Evolutionary conservation across 441 rosid genomes (phyloP).

Genomic region (Euphorbia schlechtendalii): DNA sequence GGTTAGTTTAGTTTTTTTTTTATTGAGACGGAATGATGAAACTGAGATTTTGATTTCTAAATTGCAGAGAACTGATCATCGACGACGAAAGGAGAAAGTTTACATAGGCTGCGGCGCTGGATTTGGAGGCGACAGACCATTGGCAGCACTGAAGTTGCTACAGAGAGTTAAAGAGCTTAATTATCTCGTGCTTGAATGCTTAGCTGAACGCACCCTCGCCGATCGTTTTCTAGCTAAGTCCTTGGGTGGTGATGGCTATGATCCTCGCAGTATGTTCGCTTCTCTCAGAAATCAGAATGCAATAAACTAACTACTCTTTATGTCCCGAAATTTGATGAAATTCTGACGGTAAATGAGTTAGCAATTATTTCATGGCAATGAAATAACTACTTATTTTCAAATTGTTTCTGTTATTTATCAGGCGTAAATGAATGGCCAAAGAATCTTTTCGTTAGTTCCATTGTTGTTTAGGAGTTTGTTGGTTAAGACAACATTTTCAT

Average conservation of each 20-base stretch:
- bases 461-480: neutral
- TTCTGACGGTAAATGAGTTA: neutral
- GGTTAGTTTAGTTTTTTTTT: constrained; percentile 24
- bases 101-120: constrained; percentile 92
- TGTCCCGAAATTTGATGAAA: neutral
- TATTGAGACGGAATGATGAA: neutral
- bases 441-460: neutral
- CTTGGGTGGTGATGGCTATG: constrained; percentile 64
- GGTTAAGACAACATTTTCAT: neutral
- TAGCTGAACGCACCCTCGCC: constrained; percentile 90
- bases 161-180: constrained; percentile 51
- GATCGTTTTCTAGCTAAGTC: constrained; percentile 59
- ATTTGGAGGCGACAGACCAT: constrained; percentile 80
- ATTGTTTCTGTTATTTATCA: too few species aligned
- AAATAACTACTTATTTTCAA: too few species aligned
- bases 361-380: neutral
- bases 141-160: constrained; percentile 75
- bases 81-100: constrained; percentile 51
- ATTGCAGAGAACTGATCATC: constrained; percentile 55
- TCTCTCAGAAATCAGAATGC: neutral
- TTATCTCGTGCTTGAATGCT: constrained; percentile 90
- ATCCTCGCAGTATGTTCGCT: constrained; percentile 54
- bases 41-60: neutral
- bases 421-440: neutral
- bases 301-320: too few species aligned